Conservation (phyloP, 2,329 filamentous ascomycete genomes). For the Verruconis gallopava region DNA sequence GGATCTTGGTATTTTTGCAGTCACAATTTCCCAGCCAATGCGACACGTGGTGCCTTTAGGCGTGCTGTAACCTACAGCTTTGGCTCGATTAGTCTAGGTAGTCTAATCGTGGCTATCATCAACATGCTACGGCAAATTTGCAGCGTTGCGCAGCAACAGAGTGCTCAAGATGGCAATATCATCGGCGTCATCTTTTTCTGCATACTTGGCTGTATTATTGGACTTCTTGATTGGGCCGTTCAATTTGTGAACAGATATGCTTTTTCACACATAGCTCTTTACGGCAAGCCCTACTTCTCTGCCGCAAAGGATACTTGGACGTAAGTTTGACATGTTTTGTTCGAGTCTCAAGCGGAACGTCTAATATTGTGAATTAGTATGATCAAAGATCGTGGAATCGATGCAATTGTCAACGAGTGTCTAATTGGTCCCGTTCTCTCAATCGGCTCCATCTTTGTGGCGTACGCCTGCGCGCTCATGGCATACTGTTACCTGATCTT, state of each 20-base stretch:
- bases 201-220: constrained; percentile 62
- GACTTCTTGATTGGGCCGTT: constrained; percentile 70
- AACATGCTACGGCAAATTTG: constrained; percentile 73
- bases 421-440: constrained; percentile 50
- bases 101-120: constrained; percentile 73
- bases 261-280: constrained; percentile 84
- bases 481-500: constrained; percentile 79
- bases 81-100: constrained; percentile 79
- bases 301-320: constrained; percentile 83
- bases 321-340: constrained; percentile 24
- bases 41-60: constrained; percentile 71
- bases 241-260: constrained; percentile 86
- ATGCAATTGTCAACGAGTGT: constrained; percentile 81
- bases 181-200: constrained; percentile 57
- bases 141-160: constrained; percentile 58
- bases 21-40: constrained; percentile 56
- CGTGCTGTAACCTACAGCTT: constrained; percentile 83
- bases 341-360: neutral
- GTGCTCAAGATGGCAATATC: constrained; percentile 55
- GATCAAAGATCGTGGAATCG: constrained; percentile 85
- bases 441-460: constrained; percentile 73
- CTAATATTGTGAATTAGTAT: constrained; percentile 33
- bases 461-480: constrained; percentile 66
- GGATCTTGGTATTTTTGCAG: constrained; percentile 84
- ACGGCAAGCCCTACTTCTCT: constrained; percentile 75